These are phyloP conservation scores for Triticum timopheevii DNA, from an alignment of 176 grass and related monocot species.

Conservation along the genomic window DNA sequence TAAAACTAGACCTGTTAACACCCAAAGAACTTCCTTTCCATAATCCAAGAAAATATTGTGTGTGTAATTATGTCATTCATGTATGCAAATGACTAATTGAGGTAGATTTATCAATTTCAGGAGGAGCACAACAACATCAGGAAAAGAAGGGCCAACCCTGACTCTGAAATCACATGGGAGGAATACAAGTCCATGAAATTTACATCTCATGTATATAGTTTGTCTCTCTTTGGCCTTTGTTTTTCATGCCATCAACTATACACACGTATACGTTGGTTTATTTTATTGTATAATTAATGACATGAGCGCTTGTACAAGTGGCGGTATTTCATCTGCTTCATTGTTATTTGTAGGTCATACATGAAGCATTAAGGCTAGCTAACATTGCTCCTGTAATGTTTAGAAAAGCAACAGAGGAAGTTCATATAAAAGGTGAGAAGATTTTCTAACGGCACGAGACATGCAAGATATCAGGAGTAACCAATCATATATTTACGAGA, in stretches of 20 bases:
- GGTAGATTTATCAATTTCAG: not conserved
- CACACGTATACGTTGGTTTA: not conserved
- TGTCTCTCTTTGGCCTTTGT: not conserved
- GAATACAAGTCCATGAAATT: conserved; percentile 74
- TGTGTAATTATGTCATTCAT: too few relatives aligned
- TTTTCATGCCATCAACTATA: not conserved
- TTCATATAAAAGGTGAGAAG: conserved; percentile 43
- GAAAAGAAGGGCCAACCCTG: conserved; percentile 29
- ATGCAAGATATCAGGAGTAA: not conserved
- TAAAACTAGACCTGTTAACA: too few relatives aligned
- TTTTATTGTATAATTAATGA: not conserved
- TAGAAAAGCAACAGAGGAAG: conserved; percentile 50
- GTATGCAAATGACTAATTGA: too few relatives aligned
- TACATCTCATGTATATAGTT: conserved; percentile 42
- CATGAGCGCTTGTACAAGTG: not conserved
- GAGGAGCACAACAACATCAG: conserved; percentile 51
- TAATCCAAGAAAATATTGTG: too few relatives aligned
- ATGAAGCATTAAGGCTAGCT: conserved; percentile 45
- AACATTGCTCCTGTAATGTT: conserved; percentile 58
- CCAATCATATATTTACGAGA: not conserved
- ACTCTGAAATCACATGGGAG: conserved; percentile 52
- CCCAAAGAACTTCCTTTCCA: too few relatives aligned
- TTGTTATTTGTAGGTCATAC: conserved; percentile 46
- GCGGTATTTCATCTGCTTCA: not conserved
- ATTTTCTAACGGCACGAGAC: not conserved